A percentile compares a stretch with the other conserved stretches of the same genome.
phyloP scores from a whole-genome alignment of 129 eudicot genomes.

The Chrysanthemum lavandulifolium region DNA sequence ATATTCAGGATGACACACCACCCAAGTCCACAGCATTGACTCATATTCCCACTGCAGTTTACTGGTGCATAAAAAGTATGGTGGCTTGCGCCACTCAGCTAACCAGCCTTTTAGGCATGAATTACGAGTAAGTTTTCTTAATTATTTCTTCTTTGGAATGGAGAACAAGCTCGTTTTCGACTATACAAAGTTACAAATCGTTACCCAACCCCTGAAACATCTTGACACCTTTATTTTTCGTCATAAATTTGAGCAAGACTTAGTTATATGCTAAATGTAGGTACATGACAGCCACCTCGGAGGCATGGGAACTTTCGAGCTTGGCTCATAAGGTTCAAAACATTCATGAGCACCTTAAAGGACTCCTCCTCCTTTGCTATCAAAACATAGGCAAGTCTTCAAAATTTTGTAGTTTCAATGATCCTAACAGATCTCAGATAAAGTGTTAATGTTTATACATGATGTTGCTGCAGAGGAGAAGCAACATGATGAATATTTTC shows the following conservation, averaged over 20 bases:
- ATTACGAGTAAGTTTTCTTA: constrained; percentile 52
- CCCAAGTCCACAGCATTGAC: constrained; percentile 53
- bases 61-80: constrained; percentile 85
- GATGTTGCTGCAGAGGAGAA: constrained; percentile 66
- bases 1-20: constrained; percentile 63
- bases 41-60: constrained; percentile 78
- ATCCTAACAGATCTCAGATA: not conserved
- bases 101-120: constrained; percentile 72
- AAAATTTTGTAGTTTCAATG: constrained; percentile 4
- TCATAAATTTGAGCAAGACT: not conserved
- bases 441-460: constrained; percentile 3
- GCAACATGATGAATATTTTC: constrained; percentile 67
- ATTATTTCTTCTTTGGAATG: not conserved
- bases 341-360: constrained; percentile 69
- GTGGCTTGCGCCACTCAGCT: constrained; percentile 76
- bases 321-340: constrained; percentile 69
- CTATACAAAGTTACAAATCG: too few species aligned
- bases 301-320: constrained; percentile 91
- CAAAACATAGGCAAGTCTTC: constrained; percentile 61
- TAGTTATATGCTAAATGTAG: constrained; percentile 35
- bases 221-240: not conserved
- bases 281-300: constrained; percentile 60
- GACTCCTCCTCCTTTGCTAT: constrained; percentile 55
- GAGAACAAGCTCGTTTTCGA: not conserved
- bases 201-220: too few species aligned